These are phyloP conservation scores for Zymoseptoria pseudotritici DNA, from an alignment of 2,329 filamentous ascomycete genomes.

Conservation along the genomic window DNA sequence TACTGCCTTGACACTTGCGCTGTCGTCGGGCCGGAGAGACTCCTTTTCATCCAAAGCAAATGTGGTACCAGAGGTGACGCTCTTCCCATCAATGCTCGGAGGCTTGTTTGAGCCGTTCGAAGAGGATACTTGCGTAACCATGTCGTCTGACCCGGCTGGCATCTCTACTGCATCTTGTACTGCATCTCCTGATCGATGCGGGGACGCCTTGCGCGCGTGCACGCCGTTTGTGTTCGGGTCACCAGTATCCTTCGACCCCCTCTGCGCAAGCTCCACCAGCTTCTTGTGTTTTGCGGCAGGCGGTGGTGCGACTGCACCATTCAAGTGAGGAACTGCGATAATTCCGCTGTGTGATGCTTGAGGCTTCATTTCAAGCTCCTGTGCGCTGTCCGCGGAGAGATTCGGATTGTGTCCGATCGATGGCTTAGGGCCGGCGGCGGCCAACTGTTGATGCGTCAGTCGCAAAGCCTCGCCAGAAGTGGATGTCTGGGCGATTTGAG, in stretches of 20 bases:
- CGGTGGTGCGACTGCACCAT: background rate
- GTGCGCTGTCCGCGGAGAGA: constrained; percentile 4
- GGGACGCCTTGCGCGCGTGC: constrained; percentile 19
- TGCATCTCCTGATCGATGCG: constrained; percentile 7
- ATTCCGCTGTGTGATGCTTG: constrained; percentile 15
- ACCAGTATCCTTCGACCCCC: constrained; percentile 9
- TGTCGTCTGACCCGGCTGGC: constrained; percentile 33
- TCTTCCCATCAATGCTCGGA: constrained; percentile 86
- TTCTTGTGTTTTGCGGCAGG: constrained; percentile 15
- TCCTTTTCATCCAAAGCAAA: constrained; percentile 97
- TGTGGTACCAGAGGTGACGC: constrained; percentile 85
- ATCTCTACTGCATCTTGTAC: constrained; percentile 18
- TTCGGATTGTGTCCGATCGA: constrained; percentile 16
- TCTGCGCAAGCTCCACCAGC: constrained; percentile 14
- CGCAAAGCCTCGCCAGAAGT: background rate
- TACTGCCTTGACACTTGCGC: constrained; percentile 81
- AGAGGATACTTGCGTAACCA: constrained; percentile 40
- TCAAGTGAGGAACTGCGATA: constrained; percentile 12
- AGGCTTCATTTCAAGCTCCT: constrained; percentile 16
- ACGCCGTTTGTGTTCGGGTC: constrained; percentile 8
- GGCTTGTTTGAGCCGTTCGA: constrained; percentile 67
- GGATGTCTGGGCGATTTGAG: background rate
- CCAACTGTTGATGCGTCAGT: constrained; percentile 22
- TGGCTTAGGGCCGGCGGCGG: constrained; percentile 26
- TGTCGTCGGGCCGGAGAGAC: constrained; percentile 87